Base-by-base conservation (phyloP, 75 land plant genomes). In the Sequoia sempervirens region DNA sequence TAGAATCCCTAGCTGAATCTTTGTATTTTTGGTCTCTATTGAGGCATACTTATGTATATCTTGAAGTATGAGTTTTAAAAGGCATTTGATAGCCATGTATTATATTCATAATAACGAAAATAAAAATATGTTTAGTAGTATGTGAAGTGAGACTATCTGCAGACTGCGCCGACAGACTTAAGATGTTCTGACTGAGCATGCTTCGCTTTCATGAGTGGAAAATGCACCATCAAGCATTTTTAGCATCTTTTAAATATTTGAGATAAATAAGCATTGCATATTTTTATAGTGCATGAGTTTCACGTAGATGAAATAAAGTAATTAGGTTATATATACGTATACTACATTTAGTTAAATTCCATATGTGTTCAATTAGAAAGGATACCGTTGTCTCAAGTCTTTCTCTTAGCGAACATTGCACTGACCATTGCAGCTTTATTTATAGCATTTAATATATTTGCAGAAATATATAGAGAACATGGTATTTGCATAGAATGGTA, bases 71-170 rank as follows among this genome's bases (percentile, higher is more conserved):
- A 78, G 32, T 78, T 15, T 78, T 10, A 26, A 75, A n/a, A 45
- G 80, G 80, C 52, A 78, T 78, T 43, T 78, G 80, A 78, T 45
- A 45, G 50, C 80, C 46, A 45, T 78, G 80, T 78, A 78, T 26
- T n/a, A 78, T 78, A 78, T 78, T 78, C 46, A 23, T 26, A 23
- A 2, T 23, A 43, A 78, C n/a, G 47, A 78, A 43, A 78, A 23
- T 58, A 37, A 78, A 78, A 75, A 6, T 5, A 9, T 78, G 12
- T 78, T 4, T 38, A 76, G 30, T 76, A 43, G 80, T 78, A 11
- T 78, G 80, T 78, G 26, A 26, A 45, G 80, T 78, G 8, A 78
- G 45, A 78, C 47, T 26, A n/a, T 26, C 50, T 78, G 47, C 15
- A 78, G 13, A n/a, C 32, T 78, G 47, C 32, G 45, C 5, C 47